phyloP scores from a whole-genome alignment of 2,329 filamentous ascomycete genomes.

The Phaeosphaeria sp. region DNA sequence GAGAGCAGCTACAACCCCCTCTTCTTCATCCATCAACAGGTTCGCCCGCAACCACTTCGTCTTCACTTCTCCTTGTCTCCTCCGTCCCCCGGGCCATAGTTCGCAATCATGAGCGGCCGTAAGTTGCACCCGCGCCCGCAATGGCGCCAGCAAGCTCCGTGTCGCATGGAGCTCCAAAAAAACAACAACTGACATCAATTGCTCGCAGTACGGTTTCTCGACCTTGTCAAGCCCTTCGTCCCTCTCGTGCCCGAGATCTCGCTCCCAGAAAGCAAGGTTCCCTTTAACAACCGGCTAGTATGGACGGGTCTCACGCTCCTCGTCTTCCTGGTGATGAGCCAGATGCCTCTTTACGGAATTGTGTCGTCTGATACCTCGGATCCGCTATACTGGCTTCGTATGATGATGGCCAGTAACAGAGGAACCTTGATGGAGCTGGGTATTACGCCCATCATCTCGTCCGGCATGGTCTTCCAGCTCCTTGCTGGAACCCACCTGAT shows the following conservation, averaged over 20 bases:
- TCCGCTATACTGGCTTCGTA: conserved; percentile 98
- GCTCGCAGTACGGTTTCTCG: conserved; percentile 90
- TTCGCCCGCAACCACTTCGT: conserved; percentile 31
- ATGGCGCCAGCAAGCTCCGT: conserved; percentile 16
- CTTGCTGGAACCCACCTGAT: conserved; percentile 99
- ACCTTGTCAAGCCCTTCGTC: conserved; percentile 99
- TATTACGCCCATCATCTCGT: conserved; percentile 98
- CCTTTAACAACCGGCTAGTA: conserved; percentile 84
- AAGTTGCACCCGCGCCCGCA: conserved; percentile 50
- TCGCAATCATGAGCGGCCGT: conserved; percentile 66
- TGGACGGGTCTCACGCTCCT: conserved; percentile 75
- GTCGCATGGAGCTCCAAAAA: conserved; percentile 9
- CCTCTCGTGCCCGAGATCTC: conserved; percentile 96
- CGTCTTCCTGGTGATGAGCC: conserved; percentile 99
- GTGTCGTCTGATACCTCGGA: conserved; percentile 96
- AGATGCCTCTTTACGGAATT: conserved; percentile 96
- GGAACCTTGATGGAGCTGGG: conserved; percentile 95
- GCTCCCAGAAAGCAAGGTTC: conserved; percentile 90
- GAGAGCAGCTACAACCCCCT: conserved; percentile 39
- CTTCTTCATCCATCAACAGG: conserved; percentile 37
- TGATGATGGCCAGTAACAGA: conserved; percentile 99
- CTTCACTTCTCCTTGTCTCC: conserved; percentile 41
- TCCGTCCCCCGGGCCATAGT: conserved; percentile 40
- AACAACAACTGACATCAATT: conserved; percentile 29
- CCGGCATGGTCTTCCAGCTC: conserved; percentile 99